Evolutionary conservation across 169 alveolate species (phyloP).

Genomic region (Hepatocystis sp.): DNA sequence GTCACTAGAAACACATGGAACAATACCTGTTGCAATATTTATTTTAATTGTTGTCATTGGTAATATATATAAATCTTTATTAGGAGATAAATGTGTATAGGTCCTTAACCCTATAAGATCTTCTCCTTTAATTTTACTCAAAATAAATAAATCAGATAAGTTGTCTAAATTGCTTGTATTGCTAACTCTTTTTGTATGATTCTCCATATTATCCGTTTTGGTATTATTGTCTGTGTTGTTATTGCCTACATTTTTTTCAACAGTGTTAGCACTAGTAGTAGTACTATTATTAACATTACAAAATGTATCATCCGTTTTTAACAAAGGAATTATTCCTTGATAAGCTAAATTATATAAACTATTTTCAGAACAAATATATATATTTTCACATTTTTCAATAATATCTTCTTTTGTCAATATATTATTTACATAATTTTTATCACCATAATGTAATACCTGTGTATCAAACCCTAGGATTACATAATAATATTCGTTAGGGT

Average conservation of each 20-base stretch:
- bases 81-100: slow-evolving; percentile 94
- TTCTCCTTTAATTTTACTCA: slow-evolving; percentile 88
- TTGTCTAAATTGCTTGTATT: not conserved
- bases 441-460: slow-evolving; percentile 79
- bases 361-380: slow-evolving; percentile 81
- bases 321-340: slow-evolving; percentile 90
- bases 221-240: slow-evolving; percentile 10
- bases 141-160: slow-evolving; percentile 72
- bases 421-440: slow-evolving; percentile 81
- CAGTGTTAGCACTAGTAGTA: not conserved
- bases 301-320: not conserved
- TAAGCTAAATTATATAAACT: slow-evolving; percentile 94
- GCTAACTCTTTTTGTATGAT: too few relatives aligned
- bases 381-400: slow-evolving; percentile 72
- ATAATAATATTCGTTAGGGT: slow-evolving; percentile 96
- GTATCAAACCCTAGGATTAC: slow-evolving; percentile 84
- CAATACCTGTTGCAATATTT: slow-evolving; percentile 98
- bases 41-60: slow-evolving; percentile 98
- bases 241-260: slow-evolving; percentile 1
- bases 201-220: too few relatives aligned
- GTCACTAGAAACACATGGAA: slow-evolving; percentile 99
- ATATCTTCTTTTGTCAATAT: slow-evolving; percentile 76
- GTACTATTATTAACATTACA: not conserved
- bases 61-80: slow-evolving; percentile 93
- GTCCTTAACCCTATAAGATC: slow-evolving; percentile 95